phyloP scores from a whole-genome alignment of 192 early-diverging fungal genomes.

The Coemansia sp. region DNA sequence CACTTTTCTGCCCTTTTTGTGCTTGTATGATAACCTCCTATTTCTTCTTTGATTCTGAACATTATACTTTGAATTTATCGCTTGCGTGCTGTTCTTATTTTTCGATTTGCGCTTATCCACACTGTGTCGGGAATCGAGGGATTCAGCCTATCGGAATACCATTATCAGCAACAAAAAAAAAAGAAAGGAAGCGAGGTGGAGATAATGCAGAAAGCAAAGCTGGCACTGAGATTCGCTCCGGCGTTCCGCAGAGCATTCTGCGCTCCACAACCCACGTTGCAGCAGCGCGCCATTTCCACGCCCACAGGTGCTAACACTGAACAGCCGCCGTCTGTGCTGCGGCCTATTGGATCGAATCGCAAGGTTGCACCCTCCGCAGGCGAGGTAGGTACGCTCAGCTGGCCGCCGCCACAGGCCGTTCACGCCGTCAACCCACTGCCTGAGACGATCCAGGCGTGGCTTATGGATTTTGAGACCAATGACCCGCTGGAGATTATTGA shows the following conservation, averaged over 20 bases:
- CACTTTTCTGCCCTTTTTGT: not conserved
- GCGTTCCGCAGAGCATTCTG: slow-evolving; percentile 8
- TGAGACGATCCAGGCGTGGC: slow-evolving; percentile 68
- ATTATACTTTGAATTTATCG: too few relatives aligned
- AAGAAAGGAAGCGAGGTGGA: not conserved
- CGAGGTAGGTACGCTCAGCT: slow-evolving; percentile 28
- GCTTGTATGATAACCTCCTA: not conserved
- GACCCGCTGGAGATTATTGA: slow-evolving; percentile 70
- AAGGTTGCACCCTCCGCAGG: slow-evolving; percentile 40
- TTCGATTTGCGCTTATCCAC: too few relatives aligned
- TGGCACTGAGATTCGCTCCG: slow-evolving; percentile 6
- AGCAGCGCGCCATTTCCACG: not conserved
- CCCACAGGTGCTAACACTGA: not conserved
- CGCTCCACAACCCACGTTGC: not conserved
- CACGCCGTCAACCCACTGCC: slow-evolving; percentile 39
- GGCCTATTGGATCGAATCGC: slow-evolving; percentile 46
- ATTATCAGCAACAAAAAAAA: not conserved
- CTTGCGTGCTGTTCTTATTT: too few relatives aligned
- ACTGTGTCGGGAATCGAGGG: too few relatives aligned
- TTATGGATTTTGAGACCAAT: slow-evolving; percentile 74
- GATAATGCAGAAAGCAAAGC: slow-evolving; percentile 13
- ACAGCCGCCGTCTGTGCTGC: slow-evolving; percentile 23
- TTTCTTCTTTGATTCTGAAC: not conserved
- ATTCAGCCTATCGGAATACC: not conserved
- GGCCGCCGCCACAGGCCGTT: slow-evolving; percentile 36